Evolutionary conservation across 805 yeast species (phyloP), one percentile per base, ranked within the genome.

Genomic region (Hanseniaspora opuntiae): DNA sequence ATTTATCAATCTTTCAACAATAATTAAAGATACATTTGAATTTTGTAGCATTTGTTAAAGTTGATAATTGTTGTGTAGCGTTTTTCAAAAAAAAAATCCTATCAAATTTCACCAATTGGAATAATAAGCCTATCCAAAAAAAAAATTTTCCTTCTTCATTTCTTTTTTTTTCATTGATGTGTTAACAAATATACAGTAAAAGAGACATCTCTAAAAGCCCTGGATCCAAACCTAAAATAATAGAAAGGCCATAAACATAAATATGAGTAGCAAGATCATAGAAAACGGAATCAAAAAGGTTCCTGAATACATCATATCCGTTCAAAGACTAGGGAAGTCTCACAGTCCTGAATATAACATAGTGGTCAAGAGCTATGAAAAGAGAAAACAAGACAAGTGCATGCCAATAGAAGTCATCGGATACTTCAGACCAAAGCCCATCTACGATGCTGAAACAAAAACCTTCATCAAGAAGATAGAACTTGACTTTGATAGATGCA

Each of bases 371-470:
- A 14, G 79, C 95, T 4, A 79, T 82, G 58, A 77, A 40, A 39
- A 4, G 39, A 47, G 28, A n/a, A 79, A 53, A 64, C 74, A 56
- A 74, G 81, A 93, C 87, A n/a, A 75, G 95, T 60, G 88, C 86
- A 76, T 84, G 59, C 98, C 98, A 12, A 81, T 93, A 45, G 98
- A 93, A 68, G 98, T 93, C 11, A 69, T 93, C 57, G 98, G 98
- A 32, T 87, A 96, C 1, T 93, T 87, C 65, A 81, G 87, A 63
- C 96, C 98, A 35, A 71, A 77, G 24, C 85, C 97, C 4, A 73
- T 75, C 50, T 84, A 90, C 32, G 66, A 82, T 54, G 73, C 83
- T 0, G 77, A 81, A 22, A 33, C 56, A 36, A 56, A 58, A 33
- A 76, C 73, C 57, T 86, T 84, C 62, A 71, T 70, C 58, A 77